phyloP scores from a whole-genome alignment of 495 filamentous ascomycete genomes.

The Tuber brumale region DNA sequence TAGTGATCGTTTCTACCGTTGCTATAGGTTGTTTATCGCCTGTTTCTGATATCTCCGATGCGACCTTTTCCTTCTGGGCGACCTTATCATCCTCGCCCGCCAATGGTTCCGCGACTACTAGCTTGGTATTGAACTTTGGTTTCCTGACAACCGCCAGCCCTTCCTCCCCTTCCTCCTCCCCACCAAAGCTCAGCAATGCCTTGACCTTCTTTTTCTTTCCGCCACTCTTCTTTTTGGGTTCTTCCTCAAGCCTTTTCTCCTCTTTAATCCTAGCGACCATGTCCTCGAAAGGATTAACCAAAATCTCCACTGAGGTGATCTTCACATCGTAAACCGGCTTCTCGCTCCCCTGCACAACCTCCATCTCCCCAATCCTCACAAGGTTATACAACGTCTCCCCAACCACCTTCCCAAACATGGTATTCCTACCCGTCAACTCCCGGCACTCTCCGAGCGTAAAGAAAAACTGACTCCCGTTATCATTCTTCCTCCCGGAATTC shows the following conservation, averaged over 20 bases:
- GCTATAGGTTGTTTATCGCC: conserved; percentile 35
- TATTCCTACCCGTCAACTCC: conserved; percentile 82
- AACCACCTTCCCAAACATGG: conserved; percentile 84
- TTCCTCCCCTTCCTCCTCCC: conserved; percentile 68
- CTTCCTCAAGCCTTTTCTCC: conserved; percentile 42
- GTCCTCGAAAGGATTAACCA: conserved; percentile 85
- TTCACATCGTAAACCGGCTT: conserved; percentile 80
- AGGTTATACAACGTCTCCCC: conserved; percentile 95
- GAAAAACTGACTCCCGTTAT: conserved; percentile 95
- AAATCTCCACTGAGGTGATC: conserved; percentile 69
- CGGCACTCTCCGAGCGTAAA: conserved; percentile 76
- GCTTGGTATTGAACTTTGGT: conserved; percentile 80
- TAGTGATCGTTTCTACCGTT: conserved; percentile 11
- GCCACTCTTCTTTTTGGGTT: conserved; percentile 45
- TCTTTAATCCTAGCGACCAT: conserved; percentile 61
- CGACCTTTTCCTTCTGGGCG: conserved; percentile 4
- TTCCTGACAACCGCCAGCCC: conserved; percentile 63
- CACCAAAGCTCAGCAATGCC: conserved; percentile 78
- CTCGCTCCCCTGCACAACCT: conserved; percentile 67
- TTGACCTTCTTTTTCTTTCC: conserved; percentile 78
- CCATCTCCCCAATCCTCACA: conserved; percentile 81
- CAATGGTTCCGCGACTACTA: conserved; percentile 57
- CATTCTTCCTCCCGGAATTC: conserved; percentile 63
- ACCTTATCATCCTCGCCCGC: not conserved
- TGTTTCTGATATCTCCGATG: conserved; percentile 33